Evolutionary conservation across 495 filamentous ascomycete genomes (phyloP).

Genomic region (Physcia stellaris): DNA sequence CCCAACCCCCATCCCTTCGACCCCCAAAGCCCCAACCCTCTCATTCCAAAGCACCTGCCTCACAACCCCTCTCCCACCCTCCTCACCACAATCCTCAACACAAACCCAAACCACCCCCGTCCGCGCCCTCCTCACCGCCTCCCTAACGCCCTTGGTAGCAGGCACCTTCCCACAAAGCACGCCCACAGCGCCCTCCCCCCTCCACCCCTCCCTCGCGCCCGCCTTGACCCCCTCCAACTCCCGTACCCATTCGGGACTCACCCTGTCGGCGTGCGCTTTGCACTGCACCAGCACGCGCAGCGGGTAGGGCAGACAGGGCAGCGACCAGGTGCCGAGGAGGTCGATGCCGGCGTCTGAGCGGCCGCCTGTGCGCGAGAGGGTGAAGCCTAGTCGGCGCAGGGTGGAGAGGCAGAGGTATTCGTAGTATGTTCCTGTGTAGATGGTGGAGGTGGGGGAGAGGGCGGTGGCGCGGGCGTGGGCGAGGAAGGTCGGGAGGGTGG

Average conservation of each 20-base stretch:
- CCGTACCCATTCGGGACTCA: constrained; percentile 54
- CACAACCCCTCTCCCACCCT: constrained; percentile 40
- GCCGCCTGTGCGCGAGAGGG: constrained; percentile 59
- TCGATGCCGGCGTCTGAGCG: constrained; percentile 70
- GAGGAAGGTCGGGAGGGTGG: constrained; percentile 57
- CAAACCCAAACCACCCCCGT: constrained; percentile 52
- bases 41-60: constrained; percentile 60
- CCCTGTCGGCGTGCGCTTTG: constrained; percentile 46
- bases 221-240: constrained; percentile 77
- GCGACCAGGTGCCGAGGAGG: constrained; percentile 65
- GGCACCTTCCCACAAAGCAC: constrained; percentile 39
- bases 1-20: constrained; percentile 50
- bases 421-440: constrained; percentile 39
- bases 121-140: constrained; percentile 50
- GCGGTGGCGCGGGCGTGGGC: constrained; percentile 44
- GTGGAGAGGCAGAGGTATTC: constrained; percentile 61
- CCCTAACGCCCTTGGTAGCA: constrained; percentile 44
- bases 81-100: constrained; percentile 22
- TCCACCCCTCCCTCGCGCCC: constrained; percentile 55
- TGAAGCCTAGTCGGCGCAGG: constrained; percentile 49
- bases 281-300: constrained; percentile 68
- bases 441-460: constrained; percentile 24
- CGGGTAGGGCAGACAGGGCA: constrained; percentile 34
- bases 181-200: constrained; percentile 43
- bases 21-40: constrained; percentile 45